Conservation (phyloP, 1,284 basidiomycete species). For the Tausonia pullulans region DNA sequence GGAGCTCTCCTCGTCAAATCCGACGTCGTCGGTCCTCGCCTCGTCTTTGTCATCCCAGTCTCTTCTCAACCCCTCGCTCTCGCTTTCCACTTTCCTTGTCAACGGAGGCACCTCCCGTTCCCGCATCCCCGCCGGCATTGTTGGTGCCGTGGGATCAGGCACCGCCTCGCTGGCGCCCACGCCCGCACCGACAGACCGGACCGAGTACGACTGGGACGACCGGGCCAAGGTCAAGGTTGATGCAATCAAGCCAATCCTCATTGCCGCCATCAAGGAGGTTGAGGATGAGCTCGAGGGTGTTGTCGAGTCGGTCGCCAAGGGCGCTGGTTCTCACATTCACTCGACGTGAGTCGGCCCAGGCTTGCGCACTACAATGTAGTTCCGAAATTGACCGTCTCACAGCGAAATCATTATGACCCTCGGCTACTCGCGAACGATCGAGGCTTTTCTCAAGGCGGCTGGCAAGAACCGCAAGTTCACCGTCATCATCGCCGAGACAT, state of each 20-base stretch:
- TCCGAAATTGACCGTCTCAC: slow-evolving; percentile 1
- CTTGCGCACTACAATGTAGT: not conserved
- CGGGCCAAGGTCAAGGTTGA: slow-evolving; percentile 27
- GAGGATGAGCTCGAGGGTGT: slow-evolving; percentile 93
- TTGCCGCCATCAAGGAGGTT: slow-evolving; percentile 86
- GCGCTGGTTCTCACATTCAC: slow-evolving; percentile 91
- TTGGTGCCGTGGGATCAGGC: not conserved
- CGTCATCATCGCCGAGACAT: slow-evolving; percentile 89
- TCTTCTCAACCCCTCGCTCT: slow-evolving; percentile 36
- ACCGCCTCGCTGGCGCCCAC: slow-evolving; percentile 8
- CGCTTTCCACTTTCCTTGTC: slow-evolving; percentile 63
- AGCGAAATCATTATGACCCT: slow-evolving; percentile 95
- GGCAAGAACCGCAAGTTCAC: slow-evolving; percentile 87
- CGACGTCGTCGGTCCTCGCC: not conserved
- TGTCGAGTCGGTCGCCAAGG: slow-evolving; percentile 87
- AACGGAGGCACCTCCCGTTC: slow-evolving; percentile 38
- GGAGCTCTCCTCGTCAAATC: not conserved
- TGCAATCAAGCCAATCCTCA: slow-evolving; percentile 44
- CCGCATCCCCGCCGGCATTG: not conserved
- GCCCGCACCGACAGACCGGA: not conserved
- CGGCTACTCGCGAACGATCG: slow-evolving; percentile 89
- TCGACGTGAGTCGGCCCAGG: slow-evolving; percentile 58
- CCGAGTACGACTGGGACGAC: slow-evolving; percentile 15
- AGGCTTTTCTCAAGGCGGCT: slow-evolving; percentile 81
- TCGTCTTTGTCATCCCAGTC: slow-evolving; percentile 23